Conservation (phyloP, 2,329 filamentous ascomycete species). For the Lachnellula arida region DNA sequence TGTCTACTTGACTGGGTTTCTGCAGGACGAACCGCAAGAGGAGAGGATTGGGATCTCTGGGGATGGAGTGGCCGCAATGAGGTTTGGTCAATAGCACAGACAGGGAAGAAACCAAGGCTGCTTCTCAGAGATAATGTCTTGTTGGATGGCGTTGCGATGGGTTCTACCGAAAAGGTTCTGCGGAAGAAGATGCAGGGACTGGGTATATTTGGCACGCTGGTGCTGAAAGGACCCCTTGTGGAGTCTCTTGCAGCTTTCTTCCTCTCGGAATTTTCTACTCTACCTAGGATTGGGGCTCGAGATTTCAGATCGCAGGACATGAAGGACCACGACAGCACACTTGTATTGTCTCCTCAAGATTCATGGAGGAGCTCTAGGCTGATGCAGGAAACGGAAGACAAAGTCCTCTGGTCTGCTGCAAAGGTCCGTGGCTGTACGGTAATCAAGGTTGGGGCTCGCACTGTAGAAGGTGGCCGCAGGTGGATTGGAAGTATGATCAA, state of each 20-base stretch:
- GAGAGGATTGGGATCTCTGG: slow-evolving; percentile 82
- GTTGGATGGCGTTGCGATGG: slow-evolving; percentile 53
- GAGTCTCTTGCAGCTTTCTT: slow-evolving; percentile 67
- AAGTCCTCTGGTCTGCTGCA: slow-evolving; percentile 78
- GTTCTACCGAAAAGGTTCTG: slow-evolving; percentile 37
- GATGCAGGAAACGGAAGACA: slow-evolving; percentile 51
- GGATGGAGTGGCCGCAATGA: slow-evolving; percentile 84
- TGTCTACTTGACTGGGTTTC: slow-evolving; percentile 94
- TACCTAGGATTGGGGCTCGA: slow-evolving; percentile 77
- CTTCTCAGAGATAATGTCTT: slow-evolving; percentile 83
- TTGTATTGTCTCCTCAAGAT: slow-evolving; percentile 39
- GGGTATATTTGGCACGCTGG: slow-evolving; percentile 77
- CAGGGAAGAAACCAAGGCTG: slow-evolving; percentile 49
- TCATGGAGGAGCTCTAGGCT: slow-evolving; percentile 53
- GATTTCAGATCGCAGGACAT: slow-evolving; percentile 62
- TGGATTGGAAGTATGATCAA: slow-evolving; percentile 76
- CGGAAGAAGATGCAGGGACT: slow-evolving; percentile 66
- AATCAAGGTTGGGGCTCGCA: slow-evolving; percentile 82
- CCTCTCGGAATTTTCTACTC: slow-evolving; percentile 67
- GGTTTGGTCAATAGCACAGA: slow-evolving; percentile 54
- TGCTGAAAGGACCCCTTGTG: slow-evolving; percentile 71
- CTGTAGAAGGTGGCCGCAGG: slow-evolving; percentile 72
- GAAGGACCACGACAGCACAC: slow-evolving; percentile 38
- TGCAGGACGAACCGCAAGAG: slow-evolving; percentile 76
- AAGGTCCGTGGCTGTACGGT: slow-evolving; percentile 77